Evolutionary conservation across 257 asterid genomes (phyloP), one percentile per base, ranked within the genome.

Genomic region (Galeopsis tetrahit): DNA sequence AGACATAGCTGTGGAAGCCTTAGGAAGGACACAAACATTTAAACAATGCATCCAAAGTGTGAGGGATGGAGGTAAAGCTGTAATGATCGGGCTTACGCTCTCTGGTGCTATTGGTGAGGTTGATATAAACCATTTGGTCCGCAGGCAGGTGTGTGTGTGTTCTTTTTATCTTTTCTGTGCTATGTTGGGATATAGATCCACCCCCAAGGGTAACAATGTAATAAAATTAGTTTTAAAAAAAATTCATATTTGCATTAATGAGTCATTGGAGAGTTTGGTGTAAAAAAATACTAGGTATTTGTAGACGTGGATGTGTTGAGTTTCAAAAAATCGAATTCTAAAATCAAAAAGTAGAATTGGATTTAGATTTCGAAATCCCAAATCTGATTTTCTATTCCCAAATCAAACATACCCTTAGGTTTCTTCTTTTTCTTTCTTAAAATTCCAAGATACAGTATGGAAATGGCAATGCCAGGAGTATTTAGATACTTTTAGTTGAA

Each of bases 51-150:
- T 90, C 48, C 88, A 92, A 76, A 91, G 99, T 63, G 98, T 94
- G 33, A 85, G 89, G 10, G 99, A 88, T 83, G 99, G 99, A 68
- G 99, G 99, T 31, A 94, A 94, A 76, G 99, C 99, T 72, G 98
- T 94, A 52, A 94, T 91, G 99, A 94, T 94, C 66, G 99, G 99
- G 70, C 99, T 94, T 44, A 82, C 99, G 2, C 85, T 83, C 74
- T 73, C 97, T 69, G 97, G 97, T 63, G 86, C 92, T 55, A 89
- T 90, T 78, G 99, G 99, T 40, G 99, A 94, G 86, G 85, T 94
- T 42, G 99, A 94, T 62, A 94, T 94, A 43, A 94, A 91, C 81
- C 99, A 88, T 78, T 79, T 94, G 86, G 99, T 94, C 80, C 98
- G 99, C 14, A 84, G 95, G 76, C 98, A 91, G 98, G 98, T 93